A percentile compares a stretch with the other conserved stretches of the same genome.
These are phyloP conservation scores for Calophaca sinica DNA, from an alignment of 306 rosid species.

Conservation along the genomic window DNA sequence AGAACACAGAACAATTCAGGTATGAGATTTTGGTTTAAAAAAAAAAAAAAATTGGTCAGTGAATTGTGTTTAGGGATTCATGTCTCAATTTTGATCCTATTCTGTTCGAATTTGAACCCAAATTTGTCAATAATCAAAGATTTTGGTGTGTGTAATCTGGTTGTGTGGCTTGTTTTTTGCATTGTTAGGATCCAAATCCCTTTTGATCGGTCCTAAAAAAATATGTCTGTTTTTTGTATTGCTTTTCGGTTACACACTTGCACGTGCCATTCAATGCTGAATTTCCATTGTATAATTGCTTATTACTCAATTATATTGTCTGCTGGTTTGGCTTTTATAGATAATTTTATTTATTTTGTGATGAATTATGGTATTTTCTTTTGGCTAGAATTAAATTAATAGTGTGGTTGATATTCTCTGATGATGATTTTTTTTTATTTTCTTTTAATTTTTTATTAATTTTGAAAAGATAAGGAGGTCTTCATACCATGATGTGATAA, in stretches of 20 bases:
- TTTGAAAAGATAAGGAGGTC: slow-evolving; percentile 73
- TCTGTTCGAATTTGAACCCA: slow-evolving; percentile 8
- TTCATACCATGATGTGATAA: slow-evolving; percentile 84
- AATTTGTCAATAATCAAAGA: background rate
- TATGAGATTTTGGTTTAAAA: background rate
- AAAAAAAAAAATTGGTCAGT: no score
- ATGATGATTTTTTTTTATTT: slow-evolving; percentile 19
- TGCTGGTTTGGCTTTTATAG: slow-evolving; percentile 33
- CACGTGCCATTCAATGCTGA: slow-evolving; percentile 40
- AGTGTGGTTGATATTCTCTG: slow-evolving; percentile 44
- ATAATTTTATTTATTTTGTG: slow-evolving; percentile 10
- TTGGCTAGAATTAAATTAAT: slow-evolving; percentile 17
- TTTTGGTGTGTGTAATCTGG: slow-evolving; percentile 22
- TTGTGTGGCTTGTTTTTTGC: slow-evolving; percentile 35
- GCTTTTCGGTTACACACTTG: background rate
- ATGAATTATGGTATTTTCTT: background rate
- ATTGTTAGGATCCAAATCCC: slow-evolving; percentile 44
- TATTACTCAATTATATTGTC: slow-evolving; percentile 35
- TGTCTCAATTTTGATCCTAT: slow-evolving; percentile 28
- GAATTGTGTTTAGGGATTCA: slow-evolving; percentile 4
- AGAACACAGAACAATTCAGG: slow-evolving; percentile 77
- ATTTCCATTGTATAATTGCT: slow-evolving; percentile 28
- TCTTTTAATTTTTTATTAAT: background rate
- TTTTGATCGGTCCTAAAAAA: slow-evolving; percentile 34
- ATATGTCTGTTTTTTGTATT: background rate